A percentile compares a stretch with the other conserved stretches of the same genome.
phyloP scores from a whole-genome alignment of 192 early-diverging fungal genomes.

The Diversispora eburnea region DNA sequence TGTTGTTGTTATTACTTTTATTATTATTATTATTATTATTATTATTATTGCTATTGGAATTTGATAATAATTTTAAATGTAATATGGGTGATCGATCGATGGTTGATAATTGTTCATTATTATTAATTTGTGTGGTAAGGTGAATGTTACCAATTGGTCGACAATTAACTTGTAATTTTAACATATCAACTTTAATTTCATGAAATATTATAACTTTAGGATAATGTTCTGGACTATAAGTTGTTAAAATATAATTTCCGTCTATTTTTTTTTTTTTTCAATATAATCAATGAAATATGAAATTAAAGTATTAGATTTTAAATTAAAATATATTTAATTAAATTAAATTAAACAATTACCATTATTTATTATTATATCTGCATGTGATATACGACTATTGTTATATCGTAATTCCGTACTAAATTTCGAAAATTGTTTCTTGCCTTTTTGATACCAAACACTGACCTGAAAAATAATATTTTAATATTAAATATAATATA shows the following conservation, averaged over 20 bases:
- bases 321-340: no score
- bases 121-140: neutral
- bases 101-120: neutral
- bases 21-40: no score
- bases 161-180: slow-evolving; percentile 1
- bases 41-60: neutral
- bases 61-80: slow-evolving; percentile 12
- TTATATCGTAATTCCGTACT: neutral
- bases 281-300: no score
- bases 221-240: slow-evolving; percentile 5
- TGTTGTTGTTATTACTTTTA: no score
- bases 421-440: slow-evolving; percentile 8
- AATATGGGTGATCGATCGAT: neutral
- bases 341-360: neutral
- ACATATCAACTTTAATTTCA: slow-evolving; percentile 19
- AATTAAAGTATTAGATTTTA: no score
- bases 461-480: neutral
- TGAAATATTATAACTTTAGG: slow-evolving; percentile 15
- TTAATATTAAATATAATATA: neutral
- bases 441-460: slow-evolving; percentile 7
- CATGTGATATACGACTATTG: slow-evolving; percentile 9
- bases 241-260: slow-evolving; percentile 16
- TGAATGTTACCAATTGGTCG: neutral
- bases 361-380: slow-evolving; percentile 13
- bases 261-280: neutral